Conservation (phyloP, 139 green algal species). For the Chlamydomonas eustigma region DNA sequence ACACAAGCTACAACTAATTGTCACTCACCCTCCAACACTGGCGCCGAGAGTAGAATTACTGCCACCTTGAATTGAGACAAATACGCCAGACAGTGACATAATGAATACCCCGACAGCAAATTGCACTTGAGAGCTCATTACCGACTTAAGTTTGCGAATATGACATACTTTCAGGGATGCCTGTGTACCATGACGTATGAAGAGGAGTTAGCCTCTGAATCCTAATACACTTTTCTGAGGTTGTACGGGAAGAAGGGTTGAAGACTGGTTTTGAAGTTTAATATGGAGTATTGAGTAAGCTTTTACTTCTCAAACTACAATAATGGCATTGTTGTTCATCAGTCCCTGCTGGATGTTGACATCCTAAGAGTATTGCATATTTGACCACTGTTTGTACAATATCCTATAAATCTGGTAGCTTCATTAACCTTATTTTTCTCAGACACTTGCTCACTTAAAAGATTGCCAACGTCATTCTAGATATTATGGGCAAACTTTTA, state of each 20-base stretch:
- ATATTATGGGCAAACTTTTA: too few species aligned
- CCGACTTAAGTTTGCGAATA: not conserved
- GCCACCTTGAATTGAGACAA: not conserved
- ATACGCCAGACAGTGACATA: not conserved
- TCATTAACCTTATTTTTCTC: too few species aligned
- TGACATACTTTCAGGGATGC: not conserved
- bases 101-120: not conserved
- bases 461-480: too few species aligned
- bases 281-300: too few species aligned
- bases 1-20: too few species aligned
- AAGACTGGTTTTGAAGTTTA: not conserved
- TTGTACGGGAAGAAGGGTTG: not conserved
- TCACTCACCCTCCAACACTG: not conserved
- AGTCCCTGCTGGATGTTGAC: too few species aligned
- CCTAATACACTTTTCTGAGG: not conserved
- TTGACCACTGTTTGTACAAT: too few species aligned
- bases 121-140: not conserved
- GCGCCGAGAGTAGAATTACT: not conserved
- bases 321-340: too few species aligned
- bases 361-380: too few species aligned
- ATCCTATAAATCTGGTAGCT: too few species aligned
- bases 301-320: too few species aligned
- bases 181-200: not conserved
- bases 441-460: too few species aligned
- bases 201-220: not conserved